Percentiles rank a stretch among this genome's conserved stretches.
Conservation (phyloP, 1,139 yeast species). For the Geotrichum australiense region DNA sequence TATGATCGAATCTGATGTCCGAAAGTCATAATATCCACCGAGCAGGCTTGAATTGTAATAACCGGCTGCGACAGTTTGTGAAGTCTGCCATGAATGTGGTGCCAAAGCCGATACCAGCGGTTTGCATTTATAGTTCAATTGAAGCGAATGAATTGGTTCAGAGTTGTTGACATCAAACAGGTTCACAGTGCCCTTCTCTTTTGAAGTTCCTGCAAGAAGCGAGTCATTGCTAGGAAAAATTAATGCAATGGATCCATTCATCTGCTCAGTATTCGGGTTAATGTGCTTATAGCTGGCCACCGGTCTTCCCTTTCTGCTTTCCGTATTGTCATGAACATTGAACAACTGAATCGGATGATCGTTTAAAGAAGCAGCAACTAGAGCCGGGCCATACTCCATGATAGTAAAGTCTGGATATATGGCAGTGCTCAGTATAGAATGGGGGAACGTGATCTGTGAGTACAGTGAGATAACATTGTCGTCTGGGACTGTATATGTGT, state of each 20-base stretch:
- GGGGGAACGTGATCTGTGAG: conserved; percentile 13
- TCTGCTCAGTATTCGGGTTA: conserved; percentile 20
- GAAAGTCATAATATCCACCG: conserved; percentile 8
- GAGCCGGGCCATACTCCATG: conserved; percentile 7
- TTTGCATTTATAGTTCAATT: conserved; percentile 3
- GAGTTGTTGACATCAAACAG: conserved; percentile 28
- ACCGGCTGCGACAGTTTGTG: conserved; percentile 16
- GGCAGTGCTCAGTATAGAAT: conserved; percentile 11
- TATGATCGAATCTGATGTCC: background rate
- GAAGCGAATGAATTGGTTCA: conserved; percentile 12
- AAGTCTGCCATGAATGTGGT: conserved; percentile 6
- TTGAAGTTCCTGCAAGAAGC: conserved; percentile 14
- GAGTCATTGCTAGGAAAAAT: conserved; percentile 13
- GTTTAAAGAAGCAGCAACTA: conserved; percentile 10
- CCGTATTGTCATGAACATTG: conserved; percentile 14
- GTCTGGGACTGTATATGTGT: conserved; percentile 30
- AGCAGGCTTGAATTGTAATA: conserved; percentile 15
- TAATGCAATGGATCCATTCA: conserved; percentile 21
- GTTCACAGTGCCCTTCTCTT: conserved; percentile 24
- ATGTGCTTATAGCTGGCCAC: conserved; percentile 26
- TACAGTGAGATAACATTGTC: conserved; percentile 13
- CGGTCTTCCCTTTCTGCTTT: background rate
- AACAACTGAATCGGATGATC: conserved; percentile 18
- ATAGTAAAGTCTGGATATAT: conserved; percentile 17
- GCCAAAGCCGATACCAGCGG: conserved; percentile 18